Evolutionary conservation across 257 asterid species (phyloP), one percentile per base, ranked within the genome.

Genomic region (Eucommia ulmoides): DNA sequence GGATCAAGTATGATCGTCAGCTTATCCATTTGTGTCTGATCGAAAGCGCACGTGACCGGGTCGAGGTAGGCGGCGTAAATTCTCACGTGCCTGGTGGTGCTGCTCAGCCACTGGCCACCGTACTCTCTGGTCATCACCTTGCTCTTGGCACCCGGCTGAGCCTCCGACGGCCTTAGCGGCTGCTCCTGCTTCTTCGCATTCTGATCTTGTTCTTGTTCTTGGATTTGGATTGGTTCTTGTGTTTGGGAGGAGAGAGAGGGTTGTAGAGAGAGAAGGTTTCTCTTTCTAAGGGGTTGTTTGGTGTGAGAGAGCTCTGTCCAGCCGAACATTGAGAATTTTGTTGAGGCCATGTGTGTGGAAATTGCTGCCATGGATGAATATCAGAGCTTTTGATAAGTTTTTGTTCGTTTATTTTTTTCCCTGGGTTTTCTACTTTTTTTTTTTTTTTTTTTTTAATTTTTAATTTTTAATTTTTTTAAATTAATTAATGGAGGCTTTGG

Each of bases 51-150:
- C 1, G 96, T 83, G 49, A 60, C 91, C 0, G 94, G 94, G 50
- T 87, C 94, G 22, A 87, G 69, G 61, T 87, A 87, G 25, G 94
- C 95, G 11, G 95, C 92, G 44, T 63, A 88, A 20, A 83, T 83
- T 57, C 97, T 53, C 9, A 79, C 97, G 45, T 77, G 97, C 29
- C 97, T 56, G 3, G 93, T 88, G n/a, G 93, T 70, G 57, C 74
- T 49, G 69, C 94, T 88, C 23, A 83, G 84, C 95, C 97, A 88
- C 52, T 88, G 83, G 6, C 95, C 79, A 9, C 94, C 97, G 20
- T 74, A 84, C 49, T 81, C 97, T 52, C 65, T 63, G 35, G 54
- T 54, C 92, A 83, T 69, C 60, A 78, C 75, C 71, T 79, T 88
- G 74, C 82, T 88, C 74, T 79, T 25, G 50, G 81, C 95, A 29